phyloP scores from a whole-genome alignment of 495 filamentous ascomycete genomes.

The Arthonia radiata region DNA sequence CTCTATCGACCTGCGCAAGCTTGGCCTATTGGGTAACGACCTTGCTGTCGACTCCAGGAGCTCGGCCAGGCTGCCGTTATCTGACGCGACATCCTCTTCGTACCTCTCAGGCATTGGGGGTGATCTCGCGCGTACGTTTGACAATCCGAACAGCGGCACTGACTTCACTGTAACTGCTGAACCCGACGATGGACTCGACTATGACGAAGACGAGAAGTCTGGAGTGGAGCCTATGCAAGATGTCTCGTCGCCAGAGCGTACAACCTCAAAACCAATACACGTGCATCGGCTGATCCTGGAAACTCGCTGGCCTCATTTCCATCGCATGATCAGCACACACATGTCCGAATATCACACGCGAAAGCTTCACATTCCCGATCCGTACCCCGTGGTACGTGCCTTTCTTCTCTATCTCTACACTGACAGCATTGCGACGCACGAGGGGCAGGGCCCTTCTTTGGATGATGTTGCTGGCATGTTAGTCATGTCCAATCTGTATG shows the following conservation, averaged over 20 bases:
- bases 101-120: constrained; percentile 42
- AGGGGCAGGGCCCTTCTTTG: constrained; percentile 37
- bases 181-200: constrained; percentile 36
- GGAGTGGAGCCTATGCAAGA: constrained; percentile 18
- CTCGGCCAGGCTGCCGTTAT: constrained; percentile 27
- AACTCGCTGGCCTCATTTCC: constrained; percentile 90
- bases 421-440: constrained; percentile 53
- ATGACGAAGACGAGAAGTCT: constrained; percentile 22
- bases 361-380: constrained; percentile 92
- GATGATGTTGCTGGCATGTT: constrained; percentile 83
- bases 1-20: constrained; percentile 64
- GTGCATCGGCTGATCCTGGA: constrained; percentile 83
- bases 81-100: constrained; percentile 21
- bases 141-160: constrained; percentile 50
- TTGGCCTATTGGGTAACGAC: constrained; percentile 68
- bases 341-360: constrained; percentile 95
- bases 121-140: constrained; percentile 67
- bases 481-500: constrained; percentile 93
- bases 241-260: constrained; percentile 36
- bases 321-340: constrained; percentile 64
- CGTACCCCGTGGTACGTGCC: constrained; percentile 77
- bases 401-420: constrained; percentile 95
- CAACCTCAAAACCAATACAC: constrained; percentile 68
- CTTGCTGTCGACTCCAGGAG: constrained; percentile 31
- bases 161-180: constrained; percentile 74